Evolutionary conservation across 176 grass and related monocot species (phyloP), one percentile per base, ranked within the genome.

Genomic region (Melocanna baccifera): DNA sequence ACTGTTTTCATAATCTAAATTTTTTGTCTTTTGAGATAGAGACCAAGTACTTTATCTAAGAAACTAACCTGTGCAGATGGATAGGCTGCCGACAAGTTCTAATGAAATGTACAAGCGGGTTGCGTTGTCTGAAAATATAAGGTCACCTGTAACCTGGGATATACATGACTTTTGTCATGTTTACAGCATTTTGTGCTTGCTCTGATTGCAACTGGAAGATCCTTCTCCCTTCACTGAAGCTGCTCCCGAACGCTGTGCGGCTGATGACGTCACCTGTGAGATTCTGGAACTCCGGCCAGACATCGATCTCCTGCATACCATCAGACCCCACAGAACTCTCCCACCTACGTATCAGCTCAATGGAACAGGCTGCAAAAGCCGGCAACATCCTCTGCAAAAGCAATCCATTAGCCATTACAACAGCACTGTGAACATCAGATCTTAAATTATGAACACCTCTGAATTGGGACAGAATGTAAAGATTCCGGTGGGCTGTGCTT

Each of bases 241-340:
- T 91, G 62, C 91, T 91, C 9, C 91, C 84, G 39, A 97, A 97
- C 8, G 94, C 94, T 15, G 85, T 86, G 0, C 91, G 62, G 16
- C 84, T 93, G 28, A 93, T 91, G 42, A 73, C 85, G 36, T 93
- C 87, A 1, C 84, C 91, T 0, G 85, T 88, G 29, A 91, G 90
- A 34, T 69, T 88, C 30, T 84, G 84, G 22, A 97, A 86, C 87
- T 91, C 94, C 0, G 86, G 85, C 75, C 87, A 91, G 34, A 94
- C 73, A 88, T 97, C 91, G 7, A 97, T 78, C 68, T 97, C 89
- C 13, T 52, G 56, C 9, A 37, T 61, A 55, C 69, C 85, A 19
- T 32, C 16, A 5, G 32, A 53, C 30, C 52, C 77, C 28, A 83
- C 26, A 4, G 56, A 67, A 22, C 62, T 34, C 20, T 73, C 73